A percentile compares a stretch with the other conserved stretches of the same genome.
phyloP scores from a whole-genome alignment of 1,139 yeast species.

The Saccharomyces hybrid region DNA sequence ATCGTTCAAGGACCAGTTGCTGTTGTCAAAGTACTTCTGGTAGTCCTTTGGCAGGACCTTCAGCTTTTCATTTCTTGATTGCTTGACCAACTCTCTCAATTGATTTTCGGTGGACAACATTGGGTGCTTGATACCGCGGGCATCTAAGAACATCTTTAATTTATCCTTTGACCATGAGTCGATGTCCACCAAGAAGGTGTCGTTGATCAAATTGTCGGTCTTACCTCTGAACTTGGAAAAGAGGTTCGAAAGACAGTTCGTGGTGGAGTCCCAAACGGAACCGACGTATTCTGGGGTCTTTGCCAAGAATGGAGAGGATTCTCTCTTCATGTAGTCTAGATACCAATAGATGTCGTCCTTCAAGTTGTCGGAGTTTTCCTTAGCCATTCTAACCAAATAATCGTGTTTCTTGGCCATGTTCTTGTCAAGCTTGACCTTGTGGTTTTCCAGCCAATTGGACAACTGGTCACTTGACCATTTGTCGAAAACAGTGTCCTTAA shows the following conservation, averaged over 20 bases:
- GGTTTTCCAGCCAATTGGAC: constrained; percentile 41
- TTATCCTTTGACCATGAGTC: constrained; percentile 44
- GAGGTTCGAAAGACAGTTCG: constrained; percentile 11
- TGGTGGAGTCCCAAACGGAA: constrained; percentile 20
- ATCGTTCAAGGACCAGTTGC: constrained; percentile 3
- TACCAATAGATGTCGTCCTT: constrained; percentile 38
- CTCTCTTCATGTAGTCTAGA: constrained; percentile 29
- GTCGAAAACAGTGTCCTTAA: constrained; percentile 42
- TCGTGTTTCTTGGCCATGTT: constrained; percentile 32
- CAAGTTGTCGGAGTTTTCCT: constrained; percentile 32
- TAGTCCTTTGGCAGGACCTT: constrained; percentile 30
- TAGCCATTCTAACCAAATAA: constrained; percentile 36
- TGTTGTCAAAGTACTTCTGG: constrained; percentile 5
- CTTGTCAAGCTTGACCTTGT: constrained; percentile 36
- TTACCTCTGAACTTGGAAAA: constrained; percentile 13
- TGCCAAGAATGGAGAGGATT: constrained; percentile 30
- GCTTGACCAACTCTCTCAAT: constrained; percentile 42
- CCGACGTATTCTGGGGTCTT: constrained; percentile 29
- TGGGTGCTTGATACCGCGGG: constrained; percentile 45
- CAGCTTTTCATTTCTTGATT: constrained; percentile 40
- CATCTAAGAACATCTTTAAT: constrained; percentile 44
- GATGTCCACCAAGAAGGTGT: constrained; percentile 41
- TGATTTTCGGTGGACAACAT: constrained; percentile 41
- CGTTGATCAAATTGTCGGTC: constrained; percentile 36
- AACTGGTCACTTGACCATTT: constrained; percentile 42